Conservation (phyloP, 2,329 filamentous ascomycete genomes). For the Neonectria faginata region DNA sequence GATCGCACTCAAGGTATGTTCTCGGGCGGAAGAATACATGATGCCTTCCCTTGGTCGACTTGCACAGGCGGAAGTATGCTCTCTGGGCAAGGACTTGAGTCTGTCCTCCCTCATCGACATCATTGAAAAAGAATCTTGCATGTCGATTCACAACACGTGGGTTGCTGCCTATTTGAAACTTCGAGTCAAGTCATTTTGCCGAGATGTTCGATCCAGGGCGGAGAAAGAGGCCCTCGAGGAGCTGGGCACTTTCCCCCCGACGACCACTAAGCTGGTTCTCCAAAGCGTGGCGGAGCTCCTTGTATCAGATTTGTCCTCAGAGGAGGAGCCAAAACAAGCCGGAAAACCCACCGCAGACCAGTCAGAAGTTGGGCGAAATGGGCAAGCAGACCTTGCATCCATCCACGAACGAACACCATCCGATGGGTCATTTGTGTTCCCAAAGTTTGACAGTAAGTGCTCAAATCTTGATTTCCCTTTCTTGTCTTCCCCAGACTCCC, state of each 20-base stretch:
- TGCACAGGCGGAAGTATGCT: neutral
- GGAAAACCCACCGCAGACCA: neutral
- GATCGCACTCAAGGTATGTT: slow-evolving; percentile 13
- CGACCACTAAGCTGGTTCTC: neutral
- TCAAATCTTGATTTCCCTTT: too few relatives aligned
- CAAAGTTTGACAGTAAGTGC: too few relatives aligned
- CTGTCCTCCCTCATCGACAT: neutral
- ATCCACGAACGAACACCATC: too few relatives aligned
- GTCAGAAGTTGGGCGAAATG: neutral
- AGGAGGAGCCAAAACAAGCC: neutral
- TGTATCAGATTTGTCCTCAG: neutral
- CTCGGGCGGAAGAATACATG: neutral
- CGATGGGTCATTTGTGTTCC: too few relatives aligned
- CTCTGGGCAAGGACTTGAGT: slow-evolving; percentile 1
- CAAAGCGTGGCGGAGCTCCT: neutral
- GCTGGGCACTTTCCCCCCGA: neutral
- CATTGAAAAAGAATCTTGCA: neutral
- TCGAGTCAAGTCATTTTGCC: neutral
- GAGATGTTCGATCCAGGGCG: too few relatives aligned
- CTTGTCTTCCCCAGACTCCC: too few relatives aligned
- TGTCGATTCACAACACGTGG: neutral
- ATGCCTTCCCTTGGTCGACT: slow-evolving; percentile 1
- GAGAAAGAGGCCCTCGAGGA: neutral
- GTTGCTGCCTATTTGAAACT: neutral
- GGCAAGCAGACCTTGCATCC: too few relatives aligned